Base-by-base conservation (phyloP, 139 green algal species). In the Gonium pectorale region DNA sequence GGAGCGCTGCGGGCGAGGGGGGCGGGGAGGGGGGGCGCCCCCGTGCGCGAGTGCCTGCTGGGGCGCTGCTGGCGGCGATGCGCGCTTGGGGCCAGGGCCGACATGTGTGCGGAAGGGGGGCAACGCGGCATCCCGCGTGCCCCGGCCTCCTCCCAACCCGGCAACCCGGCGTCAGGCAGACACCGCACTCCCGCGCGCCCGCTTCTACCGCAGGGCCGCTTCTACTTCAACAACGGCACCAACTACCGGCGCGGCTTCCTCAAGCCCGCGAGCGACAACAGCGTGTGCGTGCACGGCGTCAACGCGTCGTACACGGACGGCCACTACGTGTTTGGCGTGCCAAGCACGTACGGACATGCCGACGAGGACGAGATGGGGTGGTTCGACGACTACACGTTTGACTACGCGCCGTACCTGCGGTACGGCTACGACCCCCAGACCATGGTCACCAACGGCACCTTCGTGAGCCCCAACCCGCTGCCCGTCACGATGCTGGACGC, bases 221-320 rank as follows among this genome's bases (percentile, higher is more conserved):
- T 54, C 52, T 81, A 68, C 56, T 56, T 46, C 7, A 80, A 67
- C 51, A 52, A 35, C 26, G 72, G 37, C 51, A 38, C 11, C 72
- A 67, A 80, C 35, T 80, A 80, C 72, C 72, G 72, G 5, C 35
- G 29, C 22, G 72, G 72, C 35, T 67, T 80, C 26, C 51, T 80
- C 1, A 80, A 80, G 51, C 49, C 31, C 5, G 35, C 46, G 8
- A 35, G 26, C 19, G 51, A 80, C 33, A 27, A 19, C 24, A 6
- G 6, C 17, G 19, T 52, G 2, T 81, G 73, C 73, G 13, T 56
- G 54, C 69, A 81, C 73, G 73, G 73, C 73, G 73, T 69, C 37
- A 81, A 81, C 73, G 27, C 52, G n/a, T 52, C 73, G n/a, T 81
- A 81, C 73, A 81, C 73, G 21, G 54, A 52, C 29, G 73, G 73